Percentiles rank a stretch among this genome's conserved stretches.
These are phyloP conservation scores for Jatropha multifida DNA, from an alignment of 441 rosid species.

Conservation along the genomic window DNA sequence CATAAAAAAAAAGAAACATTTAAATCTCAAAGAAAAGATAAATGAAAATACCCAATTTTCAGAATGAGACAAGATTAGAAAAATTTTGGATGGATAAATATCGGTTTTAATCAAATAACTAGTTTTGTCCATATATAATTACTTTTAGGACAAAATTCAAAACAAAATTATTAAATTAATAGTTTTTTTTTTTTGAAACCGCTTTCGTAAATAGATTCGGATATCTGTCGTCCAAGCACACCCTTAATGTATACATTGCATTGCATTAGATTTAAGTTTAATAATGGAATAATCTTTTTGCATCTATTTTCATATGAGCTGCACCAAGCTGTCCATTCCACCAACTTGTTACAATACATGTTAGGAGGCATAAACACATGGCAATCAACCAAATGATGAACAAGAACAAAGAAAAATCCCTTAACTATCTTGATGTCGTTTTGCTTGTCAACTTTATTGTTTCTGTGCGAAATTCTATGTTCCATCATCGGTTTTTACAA, in stretches of 20 bases:
- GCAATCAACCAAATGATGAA: constrained; percentile 25
- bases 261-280: neutral
- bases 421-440: neutral
- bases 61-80: too few relatives aligned
- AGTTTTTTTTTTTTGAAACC: too few relatives aligned
- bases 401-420: constrained; percentile 15
- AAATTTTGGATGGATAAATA: too few relatives aligned
- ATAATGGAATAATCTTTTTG: constrained; percentile 10
- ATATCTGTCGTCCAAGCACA: too few relatives aligned
- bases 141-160: too few relatives aligned
- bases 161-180: too few relatives aligned
- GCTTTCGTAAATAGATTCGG: too few relatives aligned
- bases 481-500: constrained; percentile 32
- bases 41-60: too few relatives aligned
- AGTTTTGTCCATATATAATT: too few relatives aligned
- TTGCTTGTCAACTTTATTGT: neutral
- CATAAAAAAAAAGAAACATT: too few relatives aligned
- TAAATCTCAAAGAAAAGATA: too few relatives aligned
- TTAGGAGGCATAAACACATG: constrained; percentile 23
- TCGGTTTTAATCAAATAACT: too few relatives aligned
- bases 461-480: neutral
- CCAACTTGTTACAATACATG: neutral
- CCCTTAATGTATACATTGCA: neutral
- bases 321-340: constrained; percentile 17
- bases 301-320: constrained; percentile 2